Conservation (phyloP, 495 filamentous ascomycete genomes). For the Xylaria grammica region DNA sequence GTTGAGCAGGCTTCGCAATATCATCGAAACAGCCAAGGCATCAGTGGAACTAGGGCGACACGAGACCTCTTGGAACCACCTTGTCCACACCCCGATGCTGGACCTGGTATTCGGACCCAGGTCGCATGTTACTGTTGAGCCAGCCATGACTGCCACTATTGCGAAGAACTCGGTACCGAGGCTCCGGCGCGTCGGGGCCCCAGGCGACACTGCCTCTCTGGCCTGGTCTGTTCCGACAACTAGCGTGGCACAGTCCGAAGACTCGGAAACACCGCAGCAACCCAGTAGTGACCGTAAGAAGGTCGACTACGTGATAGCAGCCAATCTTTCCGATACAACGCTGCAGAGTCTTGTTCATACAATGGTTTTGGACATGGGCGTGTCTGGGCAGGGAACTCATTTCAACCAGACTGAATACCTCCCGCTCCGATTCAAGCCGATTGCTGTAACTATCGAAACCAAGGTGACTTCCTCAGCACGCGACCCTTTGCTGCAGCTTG, state of each 20-base stretch:
- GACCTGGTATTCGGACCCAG: not conserved
- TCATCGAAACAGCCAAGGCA: not conserved
- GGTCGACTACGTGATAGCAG: slow-evolving; percentile 1
- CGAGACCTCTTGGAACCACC: not conserved
- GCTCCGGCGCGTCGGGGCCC: not conserved
- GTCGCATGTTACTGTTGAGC: not conserved
- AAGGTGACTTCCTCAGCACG: not conserved
- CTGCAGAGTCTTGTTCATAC: not conserved
- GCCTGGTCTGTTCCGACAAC: not conserved
- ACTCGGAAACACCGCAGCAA: not conserved
- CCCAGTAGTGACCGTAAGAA: not conserved
- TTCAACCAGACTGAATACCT: slow-evolving; percentile 4
- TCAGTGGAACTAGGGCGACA: not conserved
- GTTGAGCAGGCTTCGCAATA: not conserved
- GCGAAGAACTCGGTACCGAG: not conserved
- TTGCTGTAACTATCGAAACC: slow-evolving; percentile 5
- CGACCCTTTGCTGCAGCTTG: not conserved
- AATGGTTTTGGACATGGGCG: not conserved
- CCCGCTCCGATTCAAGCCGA: not conserved
- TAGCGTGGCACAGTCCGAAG: not conserved
- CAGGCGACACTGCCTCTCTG: not conserved
- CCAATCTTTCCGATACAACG: not conserved
- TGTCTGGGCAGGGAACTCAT: not conserved
- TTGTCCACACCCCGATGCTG: not conserved
- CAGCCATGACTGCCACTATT: slow-evolving; percentile 1